Evolutionary conservation across 2,329 filamentous ascomycete genomes (phyloP), one percentile per base, ranked within the genome.

Genomic region (Penicillium sp.): DNA sequence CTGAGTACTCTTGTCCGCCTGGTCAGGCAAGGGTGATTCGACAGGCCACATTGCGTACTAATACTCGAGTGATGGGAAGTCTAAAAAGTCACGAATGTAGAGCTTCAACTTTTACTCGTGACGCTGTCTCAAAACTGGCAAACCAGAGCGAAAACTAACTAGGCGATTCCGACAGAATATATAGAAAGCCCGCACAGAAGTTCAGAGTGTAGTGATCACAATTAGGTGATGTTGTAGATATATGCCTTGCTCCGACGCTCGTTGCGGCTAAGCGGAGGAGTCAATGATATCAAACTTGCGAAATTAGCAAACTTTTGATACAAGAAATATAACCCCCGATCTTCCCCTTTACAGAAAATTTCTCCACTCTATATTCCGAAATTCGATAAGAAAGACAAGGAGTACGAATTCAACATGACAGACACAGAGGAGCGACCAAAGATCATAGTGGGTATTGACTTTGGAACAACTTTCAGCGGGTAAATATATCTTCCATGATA

Each of bases 391-490:
- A 16, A 28, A 48, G 16, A 8, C 5, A 28, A 17, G 5, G 7
- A 4, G 8, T 49, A 28, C 9, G 16, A 25, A 26, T 19, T 31
- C 28, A 35, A 35, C 11, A 48, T 53, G 33, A 5, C 38, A 1
- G 28, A 12, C 28, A n/a, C 11, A 17, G 40, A 45, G 11, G 37
- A 38, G 0, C 33, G 40, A 11, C 45, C 59, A 6, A 48, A 37
- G 17, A 28, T 69, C 9, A 53, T 68, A 25, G 58, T 71, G 12
- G 67, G 64, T 1, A 40, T 70, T 22, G 68, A 71, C 44, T 71
- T 69, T 45, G 69, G 68, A 2, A 71, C 67, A 14, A 71, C 69
- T 9, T 71, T 63, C 46, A 70, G 64, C 42, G 67, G 69, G 65
- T 69, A 50, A 28, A 54, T 50, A 14, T 22, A 5, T 19, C 19